These are phyloP conservation scores for Oehlia diaphana DNA, from an alignment of 192 early-diverging fungal genomes.

Conservation along the genomic window DNA sequence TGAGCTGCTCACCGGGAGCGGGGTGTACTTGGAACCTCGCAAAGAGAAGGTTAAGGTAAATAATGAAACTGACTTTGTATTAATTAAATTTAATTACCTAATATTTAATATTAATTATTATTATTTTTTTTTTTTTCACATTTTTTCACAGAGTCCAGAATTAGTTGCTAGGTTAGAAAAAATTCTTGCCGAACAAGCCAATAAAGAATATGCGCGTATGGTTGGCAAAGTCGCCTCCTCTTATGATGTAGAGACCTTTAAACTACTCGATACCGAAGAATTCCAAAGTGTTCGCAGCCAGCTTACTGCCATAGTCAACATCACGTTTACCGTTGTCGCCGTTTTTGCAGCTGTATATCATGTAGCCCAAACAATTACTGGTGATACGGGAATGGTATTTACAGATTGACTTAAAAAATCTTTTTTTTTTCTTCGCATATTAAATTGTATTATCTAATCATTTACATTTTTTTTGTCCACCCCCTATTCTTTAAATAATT, in stretches of 20 bases:
- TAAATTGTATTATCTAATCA: background rate
- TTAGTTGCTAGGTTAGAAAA: slow-evolving; percentile 24
- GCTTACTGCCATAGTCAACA: slow-evolving; percentile 31
- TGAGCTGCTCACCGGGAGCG: slow-evolving; percentile 29
- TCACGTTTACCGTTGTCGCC: slow-evolving; percentile 31
- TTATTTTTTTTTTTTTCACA: background rate
- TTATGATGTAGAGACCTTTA: slow-evolving; percentile 31
- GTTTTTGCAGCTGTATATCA: slow-evolving; percentile 34
- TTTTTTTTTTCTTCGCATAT: background rate
- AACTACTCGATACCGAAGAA: slow-evolving; percentile 29
- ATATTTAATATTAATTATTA: background rate
- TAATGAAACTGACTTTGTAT: background rate
- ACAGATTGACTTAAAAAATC: background rate
- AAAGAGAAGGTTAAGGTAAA: slow-evolving; percentile 30
- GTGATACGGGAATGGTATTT: slow-evolving; percentile 31
- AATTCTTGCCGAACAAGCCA: slow-evolving; percentile 33
- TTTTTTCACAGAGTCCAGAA: slow-evolving; percentile 24
- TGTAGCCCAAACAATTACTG: slow-evolving; percentile 28
- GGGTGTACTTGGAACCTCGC: slow-evolving; percentile 23
- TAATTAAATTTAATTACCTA: background rate
- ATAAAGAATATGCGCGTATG: slow-evolving; percentile 35
- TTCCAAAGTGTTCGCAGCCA: slow-evolving; percentile 28
- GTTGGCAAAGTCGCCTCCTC: slow-evolving; percentile 24
- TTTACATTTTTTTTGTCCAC: background rate
- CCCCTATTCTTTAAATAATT: background rate